Evolutionary conservation across 2,329 filamentous ascomycete species (phyloP), one percentile per base, ranked within the genome.

Genomic region (Dryadomyces quercivorus): DNA sequence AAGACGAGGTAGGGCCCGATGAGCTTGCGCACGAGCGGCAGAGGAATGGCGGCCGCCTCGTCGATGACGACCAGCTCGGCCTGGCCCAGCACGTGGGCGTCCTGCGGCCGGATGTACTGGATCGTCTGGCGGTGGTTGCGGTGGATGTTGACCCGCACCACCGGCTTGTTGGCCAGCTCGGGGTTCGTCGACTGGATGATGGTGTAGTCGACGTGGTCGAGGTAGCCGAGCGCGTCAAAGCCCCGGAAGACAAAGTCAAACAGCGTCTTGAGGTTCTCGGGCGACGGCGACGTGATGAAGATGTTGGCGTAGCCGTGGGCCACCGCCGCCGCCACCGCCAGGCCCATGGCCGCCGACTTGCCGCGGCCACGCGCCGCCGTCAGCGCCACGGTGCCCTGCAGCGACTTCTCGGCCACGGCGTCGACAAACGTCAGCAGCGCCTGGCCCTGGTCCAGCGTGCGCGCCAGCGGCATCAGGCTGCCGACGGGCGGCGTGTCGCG

Each of bases 191-290:
- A 96, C 66, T 98, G 93, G 55, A 97, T 90, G 61, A 98, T 97
- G 53, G 90, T 94, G 71, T 98, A 98, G 66, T 98, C 93, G 62
- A 90, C 83, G 66, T 98, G 93, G 63, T 98, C 93, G 59, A 90
- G 82, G 65, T 98, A 98, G 36, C 86, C 88, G 31, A 98, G 76
- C 12, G 91, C 88, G 67, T 98, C 93, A 63, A 98, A 98, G 0
- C 91, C 93, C 69, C 96, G 97, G 77, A 98, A 96, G 18, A 98
- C 81, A 64, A 98, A 98, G 64, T 98, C 91, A 66, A 98, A 98
- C 8, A 98, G 76, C 0, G 93, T 98, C 73, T 97, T 98, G 76
- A 98, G 76, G 71, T 98, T 98, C 71, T 98, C 94, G 0, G 93
- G 93, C 58, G 89, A 96, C 0, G 92, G 92, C 1, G 92, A 97